Base-by-base conservation (phyloP, 495 filamentous ascomycete genomes). In the Melanomma pulvis-pyrius region DNA sequence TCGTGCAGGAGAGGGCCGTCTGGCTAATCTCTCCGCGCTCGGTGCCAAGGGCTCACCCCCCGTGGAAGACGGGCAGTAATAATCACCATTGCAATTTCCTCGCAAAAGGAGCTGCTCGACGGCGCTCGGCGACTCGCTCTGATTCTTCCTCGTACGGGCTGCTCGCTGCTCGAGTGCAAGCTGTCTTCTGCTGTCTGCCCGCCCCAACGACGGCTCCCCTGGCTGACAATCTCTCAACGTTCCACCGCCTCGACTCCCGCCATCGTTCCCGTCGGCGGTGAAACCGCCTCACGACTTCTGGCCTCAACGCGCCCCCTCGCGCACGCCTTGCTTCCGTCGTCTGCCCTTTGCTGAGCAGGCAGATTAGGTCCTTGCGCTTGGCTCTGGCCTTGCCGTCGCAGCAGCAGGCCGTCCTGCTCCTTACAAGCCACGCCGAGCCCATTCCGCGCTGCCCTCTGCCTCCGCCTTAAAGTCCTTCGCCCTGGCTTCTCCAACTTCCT, bases 401-500 rank as follows among this genome's bases (percentile, higher is more conserved):
- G 39, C 8, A 12, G 39, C 39, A 24, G n/a, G 39, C 19, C 13
- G 52, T 46, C 29, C 41, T 2, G 39, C 8, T 59, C 21, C 28
- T 57, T 29, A 30, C 59, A 63, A 63, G 48, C 67, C 67, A 69
- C 60, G 67, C 54, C 34, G 54, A 25, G 53, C 34, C 60, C 57
- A 57, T 57, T 61, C 68, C 58, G 63, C 48, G 60, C 67, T 54
- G 25, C 19, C 66, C 19, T 41, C 67, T 49, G 48, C 56, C 32
- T 24, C 34, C 17, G 30, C 48, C 8, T 36, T 36, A 3, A 29
- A 59, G 17, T 66, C 66, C 6, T 25, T 70, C 65, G 70, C 59
- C 67, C 47, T 74, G 72, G 72, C 72, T 60, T 65, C 72, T 46
- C 48, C 63, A 46, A 26, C 60, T 11, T 66, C 65, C n/a, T 63